Conservation (phyloP, 495 filamentous ascomycete species). For the Aspergillus egyptiacus region DNA sequence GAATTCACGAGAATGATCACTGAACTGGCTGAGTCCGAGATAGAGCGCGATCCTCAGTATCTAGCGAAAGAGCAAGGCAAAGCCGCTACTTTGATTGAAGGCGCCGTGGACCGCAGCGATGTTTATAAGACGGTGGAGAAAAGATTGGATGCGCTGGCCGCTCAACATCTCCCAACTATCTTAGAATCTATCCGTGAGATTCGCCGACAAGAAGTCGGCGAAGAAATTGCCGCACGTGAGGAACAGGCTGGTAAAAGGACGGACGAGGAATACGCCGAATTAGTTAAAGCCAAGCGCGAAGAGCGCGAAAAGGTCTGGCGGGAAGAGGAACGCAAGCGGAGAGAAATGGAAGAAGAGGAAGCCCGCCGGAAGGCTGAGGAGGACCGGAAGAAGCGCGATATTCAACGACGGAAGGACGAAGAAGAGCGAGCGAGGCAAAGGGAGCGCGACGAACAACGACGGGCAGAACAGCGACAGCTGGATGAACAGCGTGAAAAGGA, state of each 20-base stretch:
- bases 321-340: slow-evolving; percentile 57
- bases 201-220: slow-evolving; percentile 66
- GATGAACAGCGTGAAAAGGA: slow-evolving; percentile 52
- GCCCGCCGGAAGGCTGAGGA: slow-evolving; percentile 57
- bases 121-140: slow-evolving; percentile 70
- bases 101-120: slow-evolving; percentile 73
- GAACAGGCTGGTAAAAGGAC: slow-evolving; percentile 65
- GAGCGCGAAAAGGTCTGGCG: slow-evolving; percentile 60
- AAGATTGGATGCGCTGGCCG: slow-evolving; percentile 61
- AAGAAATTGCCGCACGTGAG: slow-evolving; percentile 64
- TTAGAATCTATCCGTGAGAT: slow-evolving; percentile 63
- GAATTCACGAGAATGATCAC: slow-evolving; percentile 61
- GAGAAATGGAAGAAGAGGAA: slow-evolving; percentile 61
- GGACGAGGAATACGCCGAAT: slow-evolving; percentile 72
- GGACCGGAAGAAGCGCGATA: slow-evolving; percentile 57
- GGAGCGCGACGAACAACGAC: slow-evolving; percentile 48
- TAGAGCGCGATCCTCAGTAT: slow-evolving; percentile 71
- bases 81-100: slow-evolving; percentile 78
- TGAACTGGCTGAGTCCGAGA: slow-evolving; percentile 69
- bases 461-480: slow-evolving; percentile 44
- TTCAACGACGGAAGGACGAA: slow-evolving; percentile 54
- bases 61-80: slow-evolving; percentile 74
- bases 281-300: slow-evolving; percentile 59
- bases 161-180: slow-evolving; percentile 56
- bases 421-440: slow-evolving; percentile 48